Conservation (phyloP, 1,284 basidiomycete species). For the Cerrena zonata region DNA sequence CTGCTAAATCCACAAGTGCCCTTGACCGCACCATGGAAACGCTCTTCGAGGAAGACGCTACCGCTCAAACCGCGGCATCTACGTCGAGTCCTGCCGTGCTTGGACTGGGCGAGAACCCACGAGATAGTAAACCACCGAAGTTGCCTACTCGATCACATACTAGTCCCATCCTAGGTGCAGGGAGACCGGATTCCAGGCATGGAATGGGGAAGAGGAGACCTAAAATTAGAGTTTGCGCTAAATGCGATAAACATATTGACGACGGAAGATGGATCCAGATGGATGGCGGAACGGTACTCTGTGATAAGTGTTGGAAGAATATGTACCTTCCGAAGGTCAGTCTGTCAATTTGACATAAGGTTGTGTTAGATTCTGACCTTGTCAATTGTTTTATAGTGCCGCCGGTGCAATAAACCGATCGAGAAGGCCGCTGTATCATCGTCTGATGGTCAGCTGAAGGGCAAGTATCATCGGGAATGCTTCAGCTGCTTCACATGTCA, state of each 20-base stretch:
- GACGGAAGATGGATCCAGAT: constrained; percentile 76
- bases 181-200: constrained; percentile 22
- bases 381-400: constrained; percentile 53
- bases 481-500: constrained; percentile 80
- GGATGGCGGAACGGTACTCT: constrained; percentile 72
- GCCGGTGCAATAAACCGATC: constrained; percentile 75
- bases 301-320: constrained; percentile 87
- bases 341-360: constrained; percentile 8
- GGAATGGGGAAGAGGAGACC: constrained; percentile 23
- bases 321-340: constrained; percentile 85
- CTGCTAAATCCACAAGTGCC: constrained; percentile 30
- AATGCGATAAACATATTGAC: constrained; percentile 64
- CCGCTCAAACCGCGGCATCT: constrained; percentile 22
- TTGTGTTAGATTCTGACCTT: constrained; percentile 9
- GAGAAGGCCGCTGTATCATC: constrained; percentile 88
- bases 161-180: constrained; percentile 36
- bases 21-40: constrained; percentile 47
- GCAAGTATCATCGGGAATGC: constrained; percentile 85
- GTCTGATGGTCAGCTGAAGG: constrained; percentile 85
- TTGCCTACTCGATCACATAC: constrained; percentile 52
- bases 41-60: constrained; percentile 40
- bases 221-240: constrained; percentile 50
- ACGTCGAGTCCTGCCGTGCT: constrained; percentile 24
- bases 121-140: constrained; percentile 41
- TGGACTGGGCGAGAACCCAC: constrained; percentile 20